A percentile compares a stretch with the other conserved stretches of the same genome.
phyloP scores from a whole-genome alignment of 179 eudicot species.

The Silene noctiflora region DNA sequence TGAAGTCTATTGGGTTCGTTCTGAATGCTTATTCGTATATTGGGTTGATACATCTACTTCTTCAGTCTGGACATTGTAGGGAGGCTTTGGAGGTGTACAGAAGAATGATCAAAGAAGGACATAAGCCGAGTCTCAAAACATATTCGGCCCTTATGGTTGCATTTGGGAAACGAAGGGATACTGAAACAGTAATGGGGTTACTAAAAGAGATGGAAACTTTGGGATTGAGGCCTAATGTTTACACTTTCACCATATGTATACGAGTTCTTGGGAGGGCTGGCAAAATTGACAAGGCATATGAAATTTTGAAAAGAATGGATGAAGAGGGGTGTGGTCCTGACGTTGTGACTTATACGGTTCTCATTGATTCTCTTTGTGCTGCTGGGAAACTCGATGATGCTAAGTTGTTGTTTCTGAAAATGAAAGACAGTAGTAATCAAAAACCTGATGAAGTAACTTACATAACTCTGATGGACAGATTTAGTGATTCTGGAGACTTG shows the following conservation, averaged over 20 bases:
- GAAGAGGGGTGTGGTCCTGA: constrained; percentile 84
- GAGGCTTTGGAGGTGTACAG: constrained; percentile 69
- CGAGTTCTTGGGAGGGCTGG: constrained; percentile 85
- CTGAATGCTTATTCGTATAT: constrained; percentile 77
- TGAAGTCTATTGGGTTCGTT: constrained; percentile 56
- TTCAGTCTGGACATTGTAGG: constrained; percentile 55
- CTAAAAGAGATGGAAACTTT: constrained; percentile 69
- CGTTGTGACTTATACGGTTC: constrained; percentile 84
- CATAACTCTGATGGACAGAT: constrained; percentile 77
- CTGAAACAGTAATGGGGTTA: constrained; percentile 57
- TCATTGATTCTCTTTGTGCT: constrained; percentile 78
- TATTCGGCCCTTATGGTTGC: constrained; percentile 96
- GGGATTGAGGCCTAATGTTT: constrained; percentile 80
- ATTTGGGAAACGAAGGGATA: constrained; percentile 71
- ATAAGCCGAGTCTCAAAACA: constrained; percentile 79
- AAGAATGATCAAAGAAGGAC: constrained; percentile 62
- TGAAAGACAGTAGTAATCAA: constrained; percentile 64
- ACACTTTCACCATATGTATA: constrained; percentile 87
- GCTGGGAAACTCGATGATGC: constrained; percentile 68
- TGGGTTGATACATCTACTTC: constrained; percentile 73
- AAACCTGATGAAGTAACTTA: constrained; percentile 92
- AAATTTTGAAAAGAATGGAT: constrained; percentile 67
- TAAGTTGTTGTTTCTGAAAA: constrained; percentile 58
- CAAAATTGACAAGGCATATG: constrained; percentile 57
- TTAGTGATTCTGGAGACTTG: constrained; percentile 71